A percentile compares a stretch with the other conserved stretches of the same genome.
Evolutionary conservation across 768 basidiomycete genomes (phyloP).

Genomic region (Rhizopogon sp.): DNA sequence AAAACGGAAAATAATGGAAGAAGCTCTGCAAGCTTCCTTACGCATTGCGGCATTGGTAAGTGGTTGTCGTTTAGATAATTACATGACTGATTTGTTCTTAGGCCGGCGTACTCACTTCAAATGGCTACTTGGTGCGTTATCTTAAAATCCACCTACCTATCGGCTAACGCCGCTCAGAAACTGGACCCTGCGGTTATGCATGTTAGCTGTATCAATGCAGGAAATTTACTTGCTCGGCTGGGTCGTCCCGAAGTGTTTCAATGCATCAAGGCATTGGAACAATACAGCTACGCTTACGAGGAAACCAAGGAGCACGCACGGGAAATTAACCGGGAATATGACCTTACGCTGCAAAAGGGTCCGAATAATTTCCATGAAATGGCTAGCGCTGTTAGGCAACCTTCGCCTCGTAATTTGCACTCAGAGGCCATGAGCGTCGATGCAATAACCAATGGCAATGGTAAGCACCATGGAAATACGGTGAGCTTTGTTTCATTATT

Average conservation of each 20-base stretch:
- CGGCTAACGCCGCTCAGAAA: slow-evolving; percentile 35
- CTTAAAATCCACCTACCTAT: slow-evolving; percentile 11
- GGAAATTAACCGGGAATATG: slow-evolving; percentile 53
- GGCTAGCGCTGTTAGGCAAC: slow-evolving; percentile 28
- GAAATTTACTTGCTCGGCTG: slow-evolving; percentile 73
- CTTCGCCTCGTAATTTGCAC: slow-evolving; percentile 10
- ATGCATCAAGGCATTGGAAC: slow-evolving; percentile 81
- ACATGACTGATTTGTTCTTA: slow-evolving; percentile 19
- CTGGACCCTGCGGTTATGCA: slow-evolving; percentile 89
- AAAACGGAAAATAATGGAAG: slow-evolving; percentile 70
- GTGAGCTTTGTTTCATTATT: slow-evolving; percentile 3
- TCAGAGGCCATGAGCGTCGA: slow-evolving; percentile 9
- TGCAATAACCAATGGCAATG: slow-evolving; percentile 12
- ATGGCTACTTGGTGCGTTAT: slow-evolving; percentile 73
- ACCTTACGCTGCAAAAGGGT: slow-evolving; percentile 33
- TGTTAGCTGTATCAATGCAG: slow-evolving; percentile 80
- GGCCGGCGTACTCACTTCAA: slow-evolving; percentile 80
- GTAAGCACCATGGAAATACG: slow-evolving; percentile 17
- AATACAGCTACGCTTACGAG: slow-evolving; percentile 86
- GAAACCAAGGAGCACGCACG: slow-evolving; percentile 76
- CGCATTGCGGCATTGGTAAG: slow-evolving; percentile 85
- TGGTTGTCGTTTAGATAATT: slow-evolving; percentile 1
- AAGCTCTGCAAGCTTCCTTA: slow-evolving; percentile 79
- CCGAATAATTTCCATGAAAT: slow-evolving; percentile 36
- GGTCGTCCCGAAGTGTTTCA: slow-evolving; percentile 78